A percentile compares a stretch with the other conserved stretches of the same genome.
Evolutionary conservation across 768 basidiomycete species (phyloP).

Genomic region (Leccinum broughii): DNA sequence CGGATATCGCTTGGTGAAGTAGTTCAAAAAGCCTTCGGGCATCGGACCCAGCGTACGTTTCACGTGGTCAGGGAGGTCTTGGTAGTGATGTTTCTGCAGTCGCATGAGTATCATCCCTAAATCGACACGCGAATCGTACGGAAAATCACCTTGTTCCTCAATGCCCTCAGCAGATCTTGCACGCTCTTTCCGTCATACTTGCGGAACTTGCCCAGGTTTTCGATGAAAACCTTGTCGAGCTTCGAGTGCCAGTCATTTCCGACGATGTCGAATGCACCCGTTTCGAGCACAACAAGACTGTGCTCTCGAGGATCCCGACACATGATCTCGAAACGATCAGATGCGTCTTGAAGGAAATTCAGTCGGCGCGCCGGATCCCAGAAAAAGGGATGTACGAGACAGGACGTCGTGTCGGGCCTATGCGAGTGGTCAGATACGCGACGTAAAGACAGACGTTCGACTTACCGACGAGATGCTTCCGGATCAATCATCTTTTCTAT

Average conservation of each 20-base stretch:
- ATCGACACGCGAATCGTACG: not conserved
- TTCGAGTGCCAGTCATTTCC: constrained; percentile 89
- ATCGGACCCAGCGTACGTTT: constrained; percentile 87
- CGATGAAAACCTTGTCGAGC: constrained; percentile 87
- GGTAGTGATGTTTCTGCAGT: constrained; percentile 92
- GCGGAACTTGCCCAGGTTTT: constrained; percentile 94
- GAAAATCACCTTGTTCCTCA: constrained; percentile 85
- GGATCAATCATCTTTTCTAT: constrained; percentile 78
- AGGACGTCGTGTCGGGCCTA: constrained; percentile 88
- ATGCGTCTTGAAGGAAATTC: constrained; percentile 95
- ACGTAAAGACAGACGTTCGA: constrained; percentile 8
- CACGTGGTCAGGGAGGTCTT: constrained; percentile 91
- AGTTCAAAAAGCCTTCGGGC: constrained; percentile 88
- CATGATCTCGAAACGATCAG: constrained; percentile 98
- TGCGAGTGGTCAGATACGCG: constrained; percentile 5
- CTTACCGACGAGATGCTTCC: constrained; percentile 73
- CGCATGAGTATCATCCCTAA: constrained; percentile 12
- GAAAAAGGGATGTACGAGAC: constrained; percentile 93
- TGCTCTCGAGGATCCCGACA: constrained; percentile 86
- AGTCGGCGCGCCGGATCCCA: constrained; percentile 88
- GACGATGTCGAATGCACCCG: constrained; percentile 65
- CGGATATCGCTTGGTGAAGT: constrained; percentile 95
- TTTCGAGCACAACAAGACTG: constrained; percentile 74
- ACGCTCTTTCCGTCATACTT: constrained; percentile 94
- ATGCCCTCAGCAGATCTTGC: constrained; percentile 87